Conservation (phyloP, 140 eudicot genomes). For the Bidens hawaiensis region DNA sequence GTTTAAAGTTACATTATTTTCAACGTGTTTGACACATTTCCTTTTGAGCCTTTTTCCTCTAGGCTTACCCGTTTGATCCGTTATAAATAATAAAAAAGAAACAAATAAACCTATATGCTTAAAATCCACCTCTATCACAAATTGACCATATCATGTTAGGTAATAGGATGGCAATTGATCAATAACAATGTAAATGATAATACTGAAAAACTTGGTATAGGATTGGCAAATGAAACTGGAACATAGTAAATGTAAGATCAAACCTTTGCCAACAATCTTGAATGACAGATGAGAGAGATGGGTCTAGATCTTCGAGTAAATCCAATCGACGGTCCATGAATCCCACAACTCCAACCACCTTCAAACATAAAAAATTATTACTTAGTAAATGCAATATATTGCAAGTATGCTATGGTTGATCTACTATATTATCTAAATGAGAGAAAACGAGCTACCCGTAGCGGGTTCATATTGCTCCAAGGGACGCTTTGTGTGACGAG, state of each 20-base stretch:
- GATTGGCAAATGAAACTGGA: neutral
- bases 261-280: conserved; percentile 83
- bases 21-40: too few relatives aligned
- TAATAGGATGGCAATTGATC: neutral
- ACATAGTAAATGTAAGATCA: conserved; percentile 7
- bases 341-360: conserved; percentile 95
- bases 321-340: conserved; percentile 88
- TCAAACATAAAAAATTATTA: neutral
- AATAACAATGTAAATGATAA: neutral
- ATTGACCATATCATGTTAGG: neutral
- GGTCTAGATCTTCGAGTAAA: conserved; percentile 59
- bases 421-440: neutral
- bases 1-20: too few relatives aligned
- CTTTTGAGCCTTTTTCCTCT: too few relatives aligned
- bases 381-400: neutral
- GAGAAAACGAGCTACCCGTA: conserved; percentile 52
- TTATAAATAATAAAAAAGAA: neutral
- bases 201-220: neutral
- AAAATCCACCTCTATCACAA: neutral
- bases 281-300: conserved; percentile 59
- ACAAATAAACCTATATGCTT: neutral
- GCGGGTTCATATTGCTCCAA: conserved; percentile 64
- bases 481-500: conserved; percentile 72
- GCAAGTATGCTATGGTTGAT: neutral
- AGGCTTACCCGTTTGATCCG: neutral